These are phyloP conservation scores for Noccaea bulbosa DNA, from an alignment of 345 rosid species.

Conservation along the genomic window DNA sequence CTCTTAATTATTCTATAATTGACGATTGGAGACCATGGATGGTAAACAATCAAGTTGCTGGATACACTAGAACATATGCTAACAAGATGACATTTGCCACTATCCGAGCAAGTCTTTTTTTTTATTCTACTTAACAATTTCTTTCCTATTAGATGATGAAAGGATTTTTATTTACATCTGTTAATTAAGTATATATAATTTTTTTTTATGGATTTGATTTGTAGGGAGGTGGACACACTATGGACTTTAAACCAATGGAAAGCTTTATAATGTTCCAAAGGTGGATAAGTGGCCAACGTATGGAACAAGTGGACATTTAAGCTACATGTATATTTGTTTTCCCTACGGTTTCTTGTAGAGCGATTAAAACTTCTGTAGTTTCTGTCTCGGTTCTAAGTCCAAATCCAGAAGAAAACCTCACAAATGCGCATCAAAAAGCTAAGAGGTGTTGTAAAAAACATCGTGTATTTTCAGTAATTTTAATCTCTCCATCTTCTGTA, in stretches of 20 bases:
- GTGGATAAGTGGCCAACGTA: not conserved
- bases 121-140: not conserved
- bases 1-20: constrained; percentile 54
- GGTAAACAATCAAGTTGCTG: constrained; percentile 56
- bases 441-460: no score
- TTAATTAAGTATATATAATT: not conserved
- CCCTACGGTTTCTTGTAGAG: no score
- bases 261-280: not conserved
- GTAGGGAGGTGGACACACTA: constrained; percentile 2
- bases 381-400: no score
- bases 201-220: not conserved
- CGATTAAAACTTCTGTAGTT: no score
- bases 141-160: not conserved
- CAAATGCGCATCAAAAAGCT: no score
- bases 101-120: constrained; percentile 49
- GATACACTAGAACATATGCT: constrained; percentile 65
- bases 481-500: no score
- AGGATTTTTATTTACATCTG: not conserved
- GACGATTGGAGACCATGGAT: constrained; percentile 69
- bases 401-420: no score
- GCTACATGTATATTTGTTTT: no score
- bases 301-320: not conserved
- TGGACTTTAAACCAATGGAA: not conserved
- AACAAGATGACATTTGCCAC: constrained; percentile 74
- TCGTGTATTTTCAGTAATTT: no score